A percentile compares a stretch with the other conserved stretches of the same genome.
phyloP scores from a whole-genome alignment of 225 moss, liverwort and hornwort genomes.

The Pseudisothecium myosuroides region DNA sequence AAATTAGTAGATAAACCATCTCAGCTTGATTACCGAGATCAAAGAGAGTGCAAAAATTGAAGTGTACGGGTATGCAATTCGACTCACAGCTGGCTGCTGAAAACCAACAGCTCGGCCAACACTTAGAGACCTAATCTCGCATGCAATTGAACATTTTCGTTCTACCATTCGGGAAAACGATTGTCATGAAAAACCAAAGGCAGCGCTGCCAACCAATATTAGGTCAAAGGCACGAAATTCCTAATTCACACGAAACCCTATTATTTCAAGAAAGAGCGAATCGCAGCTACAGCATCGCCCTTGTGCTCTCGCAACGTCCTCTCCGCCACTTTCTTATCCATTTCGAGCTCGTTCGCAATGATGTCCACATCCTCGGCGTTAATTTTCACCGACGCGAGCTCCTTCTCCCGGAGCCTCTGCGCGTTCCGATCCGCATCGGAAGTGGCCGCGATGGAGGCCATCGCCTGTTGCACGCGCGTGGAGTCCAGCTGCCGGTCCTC shows the following conservation, averaged over 20 bases:
- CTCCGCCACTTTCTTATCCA: constrained; percentile 96
- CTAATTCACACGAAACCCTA: not conserved
- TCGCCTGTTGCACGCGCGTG: constrained; percentile 92
- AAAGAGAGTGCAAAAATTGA: not conserved
- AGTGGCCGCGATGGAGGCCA: constrained; percentile 86
- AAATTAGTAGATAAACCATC: not conserved
- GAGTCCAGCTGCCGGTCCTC: constrained; percentile 96
- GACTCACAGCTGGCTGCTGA: not conserved
- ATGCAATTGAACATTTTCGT: not conserved
- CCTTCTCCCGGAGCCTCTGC: constrained; percentile 86
- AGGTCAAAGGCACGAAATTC: not conserved
- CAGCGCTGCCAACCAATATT: not conserved
- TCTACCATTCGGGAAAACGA: not conserved
- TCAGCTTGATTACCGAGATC: not conserved
- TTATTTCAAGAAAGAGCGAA: constrained; percentile 63
- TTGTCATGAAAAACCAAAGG: not conserved
- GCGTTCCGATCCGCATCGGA: constrained; percentile 88
- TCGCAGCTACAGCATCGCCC: constrained; percentile 82
- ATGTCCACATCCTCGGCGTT: constrained; percentile 75
- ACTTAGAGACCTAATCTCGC: not conserved
- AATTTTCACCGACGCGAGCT: constrained; percentile 89
- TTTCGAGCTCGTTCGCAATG: constrained; percentile 84
- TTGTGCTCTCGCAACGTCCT: constrained; percentile 89
- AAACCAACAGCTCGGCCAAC: not conserved
- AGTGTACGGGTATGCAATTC: not conserved